phyloP scores from a whole-genome alignment of 495 filamentous ascomycete genomes.

The Lasiosphaeria miniovina region DNA sequence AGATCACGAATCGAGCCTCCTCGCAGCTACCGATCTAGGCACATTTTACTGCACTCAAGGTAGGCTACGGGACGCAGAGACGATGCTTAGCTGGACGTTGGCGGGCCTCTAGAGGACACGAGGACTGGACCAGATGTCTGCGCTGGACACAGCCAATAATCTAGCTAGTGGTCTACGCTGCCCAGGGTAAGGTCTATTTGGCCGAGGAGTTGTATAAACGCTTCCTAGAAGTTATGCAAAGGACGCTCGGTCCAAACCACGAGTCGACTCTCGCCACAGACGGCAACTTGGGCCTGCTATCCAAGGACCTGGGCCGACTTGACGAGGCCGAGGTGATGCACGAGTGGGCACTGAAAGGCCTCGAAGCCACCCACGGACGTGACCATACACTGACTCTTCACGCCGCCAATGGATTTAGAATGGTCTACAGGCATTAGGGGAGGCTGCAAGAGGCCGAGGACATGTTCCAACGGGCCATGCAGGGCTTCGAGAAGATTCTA shows the following conservation, averaged over 20 bases:
- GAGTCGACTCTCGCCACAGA: neutral
- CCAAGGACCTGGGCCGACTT: neutral
- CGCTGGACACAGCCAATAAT: neutral
- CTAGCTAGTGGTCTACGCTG: neutral
- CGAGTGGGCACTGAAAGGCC: neutral
- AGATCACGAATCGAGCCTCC: neutral
- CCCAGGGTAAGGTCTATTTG: neutral
- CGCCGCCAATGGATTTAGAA: neutral
- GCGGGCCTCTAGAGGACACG: neutral
- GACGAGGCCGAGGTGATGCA: neutral
- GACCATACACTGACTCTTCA: neutral
- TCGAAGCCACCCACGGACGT: neutral
- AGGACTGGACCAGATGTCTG: neutral
- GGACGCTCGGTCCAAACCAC: neutral
- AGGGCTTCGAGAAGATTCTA: neutral
- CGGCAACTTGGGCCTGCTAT: neutral
- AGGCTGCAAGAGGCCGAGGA: neutral
- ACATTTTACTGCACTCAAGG: neutral
- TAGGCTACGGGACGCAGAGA: neutral
- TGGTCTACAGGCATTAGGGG: neutral
- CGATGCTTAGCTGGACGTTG: neutral
- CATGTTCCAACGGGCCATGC: neutral
- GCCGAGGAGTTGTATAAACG: neutral
- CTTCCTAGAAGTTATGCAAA: neutral
- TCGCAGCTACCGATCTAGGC: neutral